These are phyloP conservation scores for Colletotrichum sublineola DNA, from an alignment of 2,329 filamentous ascomycete species.

Conservation along the genomic window DNA sequence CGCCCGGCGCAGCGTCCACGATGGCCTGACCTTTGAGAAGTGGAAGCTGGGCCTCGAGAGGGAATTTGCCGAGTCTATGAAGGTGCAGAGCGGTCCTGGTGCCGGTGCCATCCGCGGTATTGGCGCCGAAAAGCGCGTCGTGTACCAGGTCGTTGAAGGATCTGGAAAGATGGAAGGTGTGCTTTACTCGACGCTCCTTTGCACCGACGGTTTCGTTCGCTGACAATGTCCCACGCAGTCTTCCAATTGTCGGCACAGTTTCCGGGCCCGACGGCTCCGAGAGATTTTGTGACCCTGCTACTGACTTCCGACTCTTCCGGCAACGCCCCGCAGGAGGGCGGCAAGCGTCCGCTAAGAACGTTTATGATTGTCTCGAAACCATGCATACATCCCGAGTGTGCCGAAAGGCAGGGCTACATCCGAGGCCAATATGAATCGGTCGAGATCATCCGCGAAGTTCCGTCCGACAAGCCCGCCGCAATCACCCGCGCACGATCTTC, in stretches of 20 bases:
- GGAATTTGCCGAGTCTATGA: conserved; percentile 85
- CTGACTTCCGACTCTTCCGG: conserved; percentile 73
- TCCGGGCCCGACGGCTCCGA: conserved; percentile 85
- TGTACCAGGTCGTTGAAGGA: conserved; percentile 69
- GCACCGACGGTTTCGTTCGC: conserved; percentile 26
- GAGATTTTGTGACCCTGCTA: conserved; percentile 88
- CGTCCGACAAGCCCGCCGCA: conserved; percentile 59
- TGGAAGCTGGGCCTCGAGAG: conserved; percentile 82
- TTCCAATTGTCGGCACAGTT: conserved; percentile 92
- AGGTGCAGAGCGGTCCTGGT: conserved; percentile 76
- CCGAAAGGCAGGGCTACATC: conserved; percentile 79
- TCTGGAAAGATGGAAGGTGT: conserved; percentile 74
- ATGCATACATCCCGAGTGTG: conserved; percentile 80
- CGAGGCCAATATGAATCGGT: conserved; percentile 91
- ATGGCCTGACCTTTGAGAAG: conserved; percentile 79
- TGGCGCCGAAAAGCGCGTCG: conserved; percentile 82
- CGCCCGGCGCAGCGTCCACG: conserved; percentile 84
- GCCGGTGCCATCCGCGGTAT: conserved; percentile 86
- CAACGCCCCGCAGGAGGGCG: conserved; percentile 46
- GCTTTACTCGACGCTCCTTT: conserved; percentile 25
- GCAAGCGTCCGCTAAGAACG: conserved; percentile 69
- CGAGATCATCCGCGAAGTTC: conserved; percentile 89
- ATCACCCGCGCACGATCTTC: conserved; percentile 60
- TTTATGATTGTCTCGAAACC: conserved; percentile 92
- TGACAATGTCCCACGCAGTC: conserved; percentile 61